A percentile compares a stretch with the other conserved stretches of the same genome.
phyloP scores from a whole-genome alignment of 352 stramenopile species.

The Globisporangium acanthophoron region DNA sequence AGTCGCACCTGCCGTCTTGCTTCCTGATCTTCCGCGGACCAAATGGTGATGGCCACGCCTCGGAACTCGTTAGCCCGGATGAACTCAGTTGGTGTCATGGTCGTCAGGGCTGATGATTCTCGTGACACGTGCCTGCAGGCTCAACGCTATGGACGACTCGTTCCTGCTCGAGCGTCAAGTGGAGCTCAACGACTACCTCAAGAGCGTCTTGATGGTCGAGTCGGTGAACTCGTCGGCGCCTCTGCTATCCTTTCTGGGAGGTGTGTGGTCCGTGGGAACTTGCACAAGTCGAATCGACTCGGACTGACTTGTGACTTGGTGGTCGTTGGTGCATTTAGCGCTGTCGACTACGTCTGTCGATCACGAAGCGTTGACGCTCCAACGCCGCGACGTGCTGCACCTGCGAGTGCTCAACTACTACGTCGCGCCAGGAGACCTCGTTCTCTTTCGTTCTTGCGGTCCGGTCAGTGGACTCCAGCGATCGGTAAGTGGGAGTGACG shows the following conservation, averaged over 20 bases:
- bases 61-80: neutral
- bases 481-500: conserved; percentile 18
- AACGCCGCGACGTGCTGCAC: conserved; percentile 43
- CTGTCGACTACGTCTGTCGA: conserved; percentile 28
- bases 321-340: conserved; percentile 8
- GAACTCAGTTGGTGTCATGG: neutral
- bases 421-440: conserved; percentile 36
- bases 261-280: conserved; percentile 13
- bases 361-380: conserved; percentile 21
- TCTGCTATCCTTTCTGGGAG: conserved; percentile 54
- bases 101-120: neutral
- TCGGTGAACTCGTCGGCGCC: conserved; percentile 26
- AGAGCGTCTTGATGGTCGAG: conserved; percentile 39
- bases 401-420: conserved; percentile 57
- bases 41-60: conserved; percentile 23
- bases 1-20: neutral
- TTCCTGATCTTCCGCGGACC: conserved; percentile 31
- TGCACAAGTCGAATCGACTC: neutral
- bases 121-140: conserved; percentile 14
- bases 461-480: conserved; percentile 40
- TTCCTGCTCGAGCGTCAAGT: conserved; percentile 33
- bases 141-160: conserved; percentile 23
- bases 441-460: conserved; percentile 54
- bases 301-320: neutral
- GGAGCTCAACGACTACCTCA: conserved; percentile 44